These are phyloP conservation scores for Penicillium olsonii DNA, from an alignment of 2,329 filamentous ascomycete genomes.

Conservation along the genomic window DNA sequence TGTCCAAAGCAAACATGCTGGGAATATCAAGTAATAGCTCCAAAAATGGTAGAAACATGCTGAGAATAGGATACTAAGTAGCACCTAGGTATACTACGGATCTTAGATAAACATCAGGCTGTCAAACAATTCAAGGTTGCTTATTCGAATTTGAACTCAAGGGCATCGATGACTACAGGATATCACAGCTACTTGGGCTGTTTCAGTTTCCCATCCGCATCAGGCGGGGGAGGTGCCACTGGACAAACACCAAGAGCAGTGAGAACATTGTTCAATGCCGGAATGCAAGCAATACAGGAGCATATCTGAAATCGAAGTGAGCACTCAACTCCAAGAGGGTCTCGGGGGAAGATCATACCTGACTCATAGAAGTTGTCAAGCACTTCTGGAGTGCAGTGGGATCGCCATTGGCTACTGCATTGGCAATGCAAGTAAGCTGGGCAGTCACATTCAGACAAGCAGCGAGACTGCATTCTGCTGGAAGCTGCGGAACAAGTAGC, in stretches of 20 bases:
- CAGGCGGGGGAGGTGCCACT: background rate
- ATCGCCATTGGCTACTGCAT: constrained; percentile 17
- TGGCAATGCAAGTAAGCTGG: constrained; percentile 18
- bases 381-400: constrained; percentile 18
- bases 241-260: constrained; percentile 19
- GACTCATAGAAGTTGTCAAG: constrained; percentile 12
- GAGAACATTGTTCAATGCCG: constrained; percentile 12
- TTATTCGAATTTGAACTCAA: too few relatives aligned
- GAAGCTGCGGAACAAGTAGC: constrained; percentile 13
- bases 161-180: too few relatives aligned
- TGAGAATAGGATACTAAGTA: too few relatives aligned
- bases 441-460: constrained; percentile 21
- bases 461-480: constrained; percentile 18
- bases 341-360: constrained; percentile 9
- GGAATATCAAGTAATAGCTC: too few relatives aligned
- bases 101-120: too few relatives aligned
- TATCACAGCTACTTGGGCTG: background rate
- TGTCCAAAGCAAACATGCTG: too few relatives aligned
- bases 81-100: too few relatives aligned
- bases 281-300: constrained; percentile 22
- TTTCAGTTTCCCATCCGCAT: background rate
- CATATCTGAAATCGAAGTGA: constrained; percentile 17
- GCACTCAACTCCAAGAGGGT: background rate
- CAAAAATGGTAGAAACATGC: too few relatives aligned
- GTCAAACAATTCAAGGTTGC: too few relatives aligned